Evolutionary conservation across 345 rosid species (phyloP).

Genomic region (Schrenkiella parvula): DNA sequence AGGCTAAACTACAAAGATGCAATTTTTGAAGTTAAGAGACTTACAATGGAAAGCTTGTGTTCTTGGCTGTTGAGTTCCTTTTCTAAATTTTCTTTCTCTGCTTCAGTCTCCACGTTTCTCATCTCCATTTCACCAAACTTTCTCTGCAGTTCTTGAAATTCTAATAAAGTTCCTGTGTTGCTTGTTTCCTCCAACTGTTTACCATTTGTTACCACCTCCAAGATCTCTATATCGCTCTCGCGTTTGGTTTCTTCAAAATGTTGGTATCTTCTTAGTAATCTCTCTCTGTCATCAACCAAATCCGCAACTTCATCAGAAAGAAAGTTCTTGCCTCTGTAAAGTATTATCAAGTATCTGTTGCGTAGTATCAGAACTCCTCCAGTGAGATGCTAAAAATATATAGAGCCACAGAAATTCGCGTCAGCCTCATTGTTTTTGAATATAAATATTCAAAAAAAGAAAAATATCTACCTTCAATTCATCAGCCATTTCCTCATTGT

Average conservation of each 20-base stretch:
- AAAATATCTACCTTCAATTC: constrained; percentile 61
- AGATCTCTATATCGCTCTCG: constrained; percentile 41
- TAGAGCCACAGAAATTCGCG: not conserved
- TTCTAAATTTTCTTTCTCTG: constrained; percentile 49
- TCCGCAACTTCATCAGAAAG: constrained; percentile 51
- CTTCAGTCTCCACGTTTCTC: constrained; percentile 42
- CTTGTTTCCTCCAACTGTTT: constrained; percentile 38
- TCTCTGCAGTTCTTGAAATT: constrained; percentile 51
- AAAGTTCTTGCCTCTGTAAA: constrained; percentile 83
- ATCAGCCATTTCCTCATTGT: constrained; percentile 78
- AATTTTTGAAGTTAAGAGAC: constrained; percentile 21
- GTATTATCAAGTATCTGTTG: constrained; percentile 65
- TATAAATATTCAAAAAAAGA: not conserved
- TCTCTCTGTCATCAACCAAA: constrained; percentile 60
- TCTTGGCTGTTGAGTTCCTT: constrained; percentile 60
- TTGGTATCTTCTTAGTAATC: constrained; percentile 50
- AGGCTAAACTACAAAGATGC: constrained; percentile 8
- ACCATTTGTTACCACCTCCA: constrained; percentile 31
- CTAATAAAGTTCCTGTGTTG: constrained; percentile 60
- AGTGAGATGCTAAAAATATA: constrained; percentile 55
- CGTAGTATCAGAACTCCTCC: constrained; percentile 78
- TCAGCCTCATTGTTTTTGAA: not conserved
- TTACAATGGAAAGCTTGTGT: constrained; percentile 64
- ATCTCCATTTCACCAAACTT: constrained; percentile 38
- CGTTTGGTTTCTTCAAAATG: constrained; percentile 63